These are phyloP conservation scores for Drosera spatulata DNA, from an alignment of 179 eudicot species.

Conservation along the genomic window DNA sequence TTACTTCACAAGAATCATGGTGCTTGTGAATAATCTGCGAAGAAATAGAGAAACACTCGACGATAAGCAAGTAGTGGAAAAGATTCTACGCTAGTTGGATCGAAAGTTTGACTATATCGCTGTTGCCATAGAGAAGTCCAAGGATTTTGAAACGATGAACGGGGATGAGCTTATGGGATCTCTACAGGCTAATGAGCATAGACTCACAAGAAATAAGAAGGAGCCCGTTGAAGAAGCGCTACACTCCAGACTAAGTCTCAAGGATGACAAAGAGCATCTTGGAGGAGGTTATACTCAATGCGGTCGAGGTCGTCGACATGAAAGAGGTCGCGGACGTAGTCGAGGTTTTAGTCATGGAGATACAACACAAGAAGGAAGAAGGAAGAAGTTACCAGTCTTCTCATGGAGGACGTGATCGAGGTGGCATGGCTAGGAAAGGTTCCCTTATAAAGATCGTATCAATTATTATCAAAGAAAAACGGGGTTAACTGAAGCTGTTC, in stretches of 20 bases:
- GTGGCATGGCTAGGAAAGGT: not conserved
- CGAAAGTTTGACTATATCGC: no score
- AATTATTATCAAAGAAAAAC: no score
- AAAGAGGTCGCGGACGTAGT: not conserved
- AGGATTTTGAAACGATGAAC: not conserved
- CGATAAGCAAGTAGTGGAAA: not conserved
- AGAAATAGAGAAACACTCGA: not conserved
- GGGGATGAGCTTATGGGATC: not conserved
- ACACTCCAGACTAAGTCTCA: no score
- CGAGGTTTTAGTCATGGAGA: no score
- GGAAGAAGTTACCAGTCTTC: no score
- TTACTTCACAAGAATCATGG: not conserved
- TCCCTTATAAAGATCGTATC: not conserved
- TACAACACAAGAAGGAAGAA: not conserved
- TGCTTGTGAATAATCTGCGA: not conserved
- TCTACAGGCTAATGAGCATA: not conserved
- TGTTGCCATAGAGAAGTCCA: no score
- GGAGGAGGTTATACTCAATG: not conserved
- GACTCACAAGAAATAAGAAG: not conserved
- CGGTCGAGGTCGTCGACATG: not conserved
- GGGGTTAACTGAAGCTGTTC: no score
- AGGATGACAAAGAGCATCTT: no score
- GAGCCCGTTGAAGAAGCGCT: not conserved
- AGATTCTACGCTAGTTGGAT: no score
- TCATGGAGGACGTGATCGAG: no score